Conservation (phyloP, 2,329 filamentous ascomycete species). For the Penicillium sp. region DNA sequence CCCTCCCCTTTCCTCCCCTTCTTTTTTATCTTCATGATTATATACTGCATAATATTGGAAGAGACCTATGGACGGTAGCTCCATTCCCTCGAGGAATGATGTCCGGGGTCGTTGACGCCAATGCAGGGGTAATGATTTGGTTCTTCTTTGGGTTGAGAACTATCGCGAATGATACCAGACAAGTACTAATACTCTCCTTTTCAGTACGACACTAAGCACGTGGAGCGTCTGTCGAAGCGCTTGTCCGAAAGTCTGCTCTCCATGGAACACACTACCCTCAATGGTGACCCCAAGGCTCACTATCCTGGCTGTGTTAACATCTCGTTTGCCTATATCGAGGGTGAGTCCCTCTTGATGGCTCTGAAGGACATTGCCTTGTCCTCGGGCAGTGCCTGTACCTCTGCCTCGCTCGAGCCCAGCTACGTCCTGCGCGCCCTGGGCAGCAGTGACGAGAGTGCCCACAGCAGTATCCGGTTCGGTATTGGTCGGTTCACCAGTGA, state of each 20-base stretch:
- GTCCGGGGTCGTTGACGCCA: conserved; percentile 59
- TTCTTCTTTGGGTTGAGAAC: conserved; percentile 26
- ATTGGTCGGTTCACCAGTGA: conserved; percentile 97
- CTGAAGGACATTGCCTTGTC: conserved; percentile 97
- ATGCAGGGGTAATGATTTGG: conserved; percentile 69
- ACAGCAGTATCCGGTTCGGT: conserved; percentile 96
- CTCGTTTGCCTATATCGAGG: conserved; percentile 97
- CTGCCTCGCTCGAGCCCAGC: conserved; percentile 91
- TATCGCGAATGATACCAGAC: not conserved
- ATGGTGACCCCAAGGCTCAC: conserved; percentile 80
- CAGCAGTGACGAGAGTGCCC: conserved; percentile 95
- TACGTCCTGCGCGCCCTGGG: conserved; percentile 94
- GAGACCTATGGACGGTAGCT: conserved; percentile 61
- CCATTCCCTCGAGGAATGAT: conserved; percentile 37
- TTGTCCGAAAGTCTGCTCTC: conserved; percentile 80
- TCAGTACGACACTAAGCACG: conserved; percentile 89
- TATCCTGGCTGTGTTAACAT: conserved; percentile 98
- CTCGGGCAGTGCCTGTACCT: conserved; percentile 95
- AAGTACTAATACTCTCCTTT: conserved; percentile 14
- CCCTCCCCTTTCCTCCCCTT: not conserved
- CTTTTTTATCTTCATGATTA: conserved; percentile 66
- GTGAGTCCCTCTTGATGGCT: conserved; percentile 96
- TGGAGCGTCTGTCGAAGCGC: conserved; percentile 80
- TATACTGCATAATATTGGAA: conserved; percentile 80
- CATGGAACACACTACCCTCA: conserved; percentile 90